phyloP scores from a whole-genome alignment of 2,329 filamentous ascomycete species.

The Alternaria arborescens region DNA sequence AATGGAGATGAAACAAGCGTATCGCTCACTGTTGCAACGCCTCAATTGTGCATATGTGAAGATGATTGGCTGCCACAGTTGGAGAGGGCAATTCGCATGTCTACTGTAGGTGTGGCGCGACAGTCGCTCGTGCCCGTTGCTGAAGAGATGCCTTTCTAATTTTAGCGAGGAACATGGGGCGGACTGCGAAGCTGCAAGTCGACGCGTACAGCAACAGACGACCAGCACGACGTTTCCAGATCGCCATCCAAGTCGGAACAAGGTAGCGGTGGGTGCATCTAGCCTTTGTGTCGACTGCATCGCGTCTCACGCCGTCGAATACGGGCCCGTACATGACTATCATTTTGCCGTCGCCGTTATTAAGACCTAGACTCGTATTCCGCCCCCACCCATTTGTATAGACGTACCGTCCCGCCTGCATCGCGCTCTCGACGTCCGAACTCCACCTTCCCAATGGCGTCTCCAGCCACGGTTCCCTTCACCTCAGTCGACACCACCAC shows the following conservation, averaged over 20 bases:
- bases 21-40: slow-evolving; percentile 30
- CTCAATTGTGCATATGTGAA: slow-evolving; percentile 23
- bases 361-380: slow-evolving; percentile 41
- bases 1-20: slow-evolving; percentile 38
- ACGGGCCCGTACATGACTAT: slow-evolving; percentile 37
- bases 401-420: slow-evolving; percentile 37
- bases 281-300: slow-evolving; percentile 29
- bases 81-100: slow-evolving; percentile 4
- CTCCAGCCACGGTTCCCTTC: slow-evolving; percentile 48
- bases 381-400: slow-evolving; percentile 43
- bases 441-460: slow-evolving; percentile 44
- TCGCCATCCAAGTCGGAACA: slow-evolving; percentile 21
- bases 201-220: slow-evolving; percentile 21
- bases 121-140: slow-evolving; percentile 14
- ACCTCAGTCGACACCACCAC: slow-evolving; percentile 54
- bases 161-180: slow-evolving; percentile 25
- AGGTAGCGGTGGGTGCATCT: slow-evolving; percentile 21
- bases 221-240: slow-evolving; percentile 22
- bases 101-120: slow-evolving; percentile 5
- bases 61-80: slow-evolving; percentile 29
- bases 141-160: slow-evolving; percentile 24
- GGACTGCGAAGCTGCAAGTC: slow-evolving; percentile 22
- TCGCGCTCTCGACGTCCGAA: slow-evolving; percentile 37
- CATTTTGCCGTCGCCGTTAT: slow-evolving; percentile 45
- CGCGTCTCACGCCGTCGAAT: slow-evolving; percentile 35